phyloP scores from a whole-genome alignment of 2,329 filamentous ascomycete species.

The Fusarium transvaalense region DNA sequence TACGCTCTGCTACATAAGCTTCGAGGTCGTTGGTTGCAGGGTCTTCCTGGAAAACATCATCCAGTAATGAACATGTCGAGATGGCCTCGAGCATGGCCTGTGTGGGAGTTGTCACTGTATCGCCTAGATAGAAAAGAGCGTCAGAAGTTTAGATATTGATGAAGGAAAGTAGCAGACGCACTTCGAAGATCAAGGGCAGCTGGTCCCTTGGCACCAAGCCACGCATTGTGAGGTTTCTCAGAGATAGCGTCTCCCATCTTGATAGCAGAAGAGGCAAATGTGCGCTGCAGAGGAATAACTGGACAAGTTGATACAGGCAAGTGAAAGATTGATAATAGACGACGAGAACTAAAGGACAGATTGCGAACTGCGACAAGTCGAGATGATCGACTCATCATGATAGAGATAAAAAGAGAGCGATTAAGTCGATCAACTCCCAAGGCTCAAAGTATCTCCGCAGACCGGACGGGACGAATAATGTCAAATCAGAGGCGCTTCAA shows the following conservation, averaged over 20 bases:
- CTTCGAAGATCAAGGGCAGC: slow-evolving; percentile 58
- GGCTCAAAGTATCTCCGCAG: slow-evolving; percentile 18
- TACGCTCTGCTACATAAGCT: slow-evolving; percentile 76
- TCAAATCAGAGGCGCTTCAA: slow-evolving; percentile 2
- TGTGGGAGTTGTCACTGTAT: slow-evolving; percentile 78
- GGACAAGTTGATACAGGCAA: neutral
- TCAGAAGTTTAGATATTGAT: slow-evolving; percentile 33
- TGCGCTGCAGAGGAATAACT: slow-evolving; percentile 2
- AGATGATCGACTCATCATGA: slow-evolving; percentile 21
- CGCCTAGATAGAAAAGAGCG: slow-evolving; percentile 50
- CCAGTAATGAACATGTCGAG: slow-evolving; percentile 77
- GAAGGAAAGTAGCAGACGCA: slow-evolving; percentile 37
- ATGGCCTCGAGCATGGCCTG: slow-evolving; percentile 86
- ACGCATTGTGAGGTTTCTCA: slow-evolving; percentile 49
- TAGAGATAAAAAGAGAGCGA: slow-evolving; percentile 1
- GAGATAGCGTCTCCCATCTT: slow-evolving; percentile 34
- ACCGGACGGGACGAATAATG: slow-evolving; percentile 15
- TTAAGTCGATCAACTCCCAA: neutral
- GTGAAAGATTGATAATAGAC: neutral
- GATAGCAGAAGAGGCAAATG: slow-evolving; percentile 27
- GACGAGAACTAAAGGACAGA: neutral
- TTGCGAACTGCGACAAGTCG: slow-evolving; percentile 20
- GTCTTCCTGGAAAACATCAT: slow-evolving; percentile 88
- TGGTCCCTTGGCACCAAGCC: slow-evolving; percentile 55
- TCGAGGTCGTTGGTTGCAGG: slow-evolving; percentile 82